phyloP scores from a whole-genome alignment of 129 eudicot genomes.

The Helianthus tuberosus region DNA sequence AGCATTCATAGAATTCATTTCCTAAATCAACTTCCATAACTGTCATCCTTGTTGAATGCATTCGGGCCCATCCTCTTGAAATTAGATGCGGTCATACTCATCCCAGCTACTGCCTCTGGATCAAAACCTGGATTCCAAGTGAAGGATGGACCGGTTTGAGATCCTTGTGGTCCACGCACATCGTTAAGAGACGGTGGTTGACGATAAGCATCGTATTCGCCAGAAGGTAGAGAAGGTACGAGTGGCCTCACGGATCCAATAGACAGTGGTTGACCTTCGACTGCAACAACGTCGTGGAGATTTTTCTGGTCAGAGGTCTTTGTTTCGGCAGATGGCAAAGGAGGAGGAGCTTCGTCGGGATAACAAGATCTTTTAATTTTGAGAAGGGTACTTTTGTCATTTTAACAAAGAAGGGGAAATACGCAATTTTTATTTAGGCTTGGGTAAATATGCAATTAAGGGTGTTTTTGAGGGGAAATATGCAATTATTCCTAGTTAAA shows the following conservation, averaged over 20 bases:
- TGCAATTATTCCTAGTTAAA: too few relatives aligned
- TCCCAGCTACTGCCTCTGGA: background rate
- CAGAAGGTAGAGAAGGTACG: background rate
- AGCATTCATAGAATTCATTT: background rate
- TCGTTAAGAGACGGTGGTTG: background rate
- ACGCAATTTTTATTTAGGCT: too few relatives aligned
- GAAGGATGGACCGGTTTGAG: background rate
- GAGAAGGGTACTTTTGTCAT: too few relatives aligned
- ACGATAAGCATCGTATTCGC: background rate
- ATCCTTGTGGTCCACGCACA: background rate
- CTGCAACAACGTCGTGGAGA: background rate
- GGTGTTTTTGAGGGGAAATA: too few relatives aligned
- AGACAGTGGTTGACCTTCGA: constrained; percentile 1
- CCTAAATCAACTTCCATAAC: background rate
- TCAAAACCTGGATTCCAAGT: background rate
- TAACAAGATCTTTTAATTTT: too few relatives aligned
- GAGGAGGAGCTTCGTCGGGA: too few relatives aligned
- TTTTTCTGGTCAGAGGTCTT: background rate
- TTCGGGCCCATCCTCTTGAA: background rate
- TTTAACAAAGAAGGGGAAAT: too few relatives aligned
- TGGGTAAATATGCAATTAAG: too few relatives aligned
- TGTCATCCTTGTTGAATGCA: background rate
- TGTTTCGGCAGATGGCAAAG: background rate
- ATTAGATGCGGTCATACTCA: background rate
- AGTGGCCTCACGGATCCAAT: background rate